Base-by-base conservation (phyloP, 148 eudicot species). In the Pharnaceum exiguum region DNA sequence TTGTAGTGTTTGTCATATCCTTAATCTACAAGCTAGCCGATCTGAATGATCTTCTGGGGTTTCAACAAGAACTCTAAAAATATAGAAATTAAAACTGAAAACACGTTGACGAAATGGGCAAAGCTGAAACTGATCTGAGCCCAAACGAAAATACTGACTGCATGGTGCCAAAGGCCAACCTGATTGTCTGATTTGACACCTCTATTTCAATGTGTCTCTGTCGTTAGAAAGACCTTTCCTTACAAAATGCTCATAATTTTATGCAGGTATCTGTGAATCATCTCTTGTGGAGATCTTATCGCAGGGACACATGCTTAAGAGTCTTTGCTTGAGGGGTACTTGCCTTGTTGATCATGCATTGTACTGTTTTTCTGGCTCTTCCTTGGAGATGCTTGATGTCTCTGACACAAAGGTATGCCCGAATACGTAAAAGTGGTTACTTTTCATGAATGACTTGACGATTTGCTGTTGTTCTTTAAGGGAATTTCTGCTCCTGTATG, bases 331-430 rank as follows among this genome's bases (percentile, higher is more conserved):
- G 66, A 83, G 90, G 58, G 88, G 79, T 57, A 83, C 81, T 66
- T 58, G 55, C 28, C 67, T 75, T 39, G 77, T 46, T 61, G 90
- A 83, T 37, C 46, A 62, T 16, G 75, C 77, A 45, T 68, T 91
- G 25, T 63, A 57, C 71, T 66, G 57, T 24, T 81, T 85, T 56
- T 53, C 59, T 56, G 95, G 98, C 44, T 72, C 62, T 38, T 75
- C 77, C 53, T 73, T 91, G 72, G 86, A 87, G 77, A 74, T 73
- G 83, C 96, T 91, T 67, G 87, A 87, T 75, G 81, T 91, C 68
- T 82, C 90, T 52, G 71, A 79, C 70, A 85, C 94, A 30, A 69
- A 70, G 95, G 98, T 91, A 38, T 59, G 85, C 45, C 55, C 43
- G 51, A 49, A 38, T 54, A 45, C 46, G 10, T 55, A 19, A 42